Percentiles rank a stretch among this genome's conserved stretches.
phyloP scores from a whole-genome alignment of 306 rosid genomes.

The Argentina anserina region DNA sequence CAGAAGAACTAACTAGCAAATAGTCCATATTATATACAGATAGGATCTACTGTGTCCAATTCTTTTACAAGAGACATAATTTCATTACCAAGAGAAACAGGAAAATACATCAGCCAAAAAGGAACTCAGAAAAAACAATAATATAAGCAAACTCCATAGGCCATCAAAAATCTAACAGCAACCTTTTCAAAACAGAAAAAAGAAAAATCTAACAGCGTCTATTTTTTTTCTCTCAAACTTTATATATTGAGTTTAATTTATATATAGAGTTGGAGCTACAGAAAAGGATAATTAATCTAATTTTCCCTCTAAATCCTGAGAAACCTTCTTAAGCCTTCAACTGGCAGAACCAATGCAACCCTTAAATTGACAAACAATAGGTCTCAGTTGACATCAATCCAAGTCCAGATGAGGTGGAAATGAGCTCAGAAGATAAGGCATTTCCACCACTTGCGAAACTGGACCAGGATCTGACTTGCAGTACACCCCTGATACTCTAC shows the following conservation, averaged over 20 bases:
- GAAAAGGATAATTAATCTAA: background rate
- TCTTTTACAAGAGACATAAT: background rate
- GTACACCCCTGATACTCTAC: background rate
- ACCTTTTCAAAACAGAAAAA: too few relatives aligned
- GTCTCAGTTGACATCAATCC: background rate
- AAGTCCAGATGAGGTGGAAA: constrained; percentile 6
- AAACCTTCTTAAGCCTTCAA: background rate
- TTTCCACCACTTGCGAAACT: background rate
- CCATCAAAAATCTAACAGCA: background rate
- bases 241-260: background rate
- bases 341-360: background rate
- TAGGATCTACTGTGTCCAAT: too few relatives aligned
- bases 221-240: background rate
- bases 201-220: background rate
- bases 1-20: background rate
- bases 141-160: background rate
- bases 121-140: background rate
- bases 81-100: background rate
- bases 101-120: background rate
- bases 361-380: background rate
- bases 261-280: background rate
- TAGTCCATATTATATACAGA: too few relatives aligned
- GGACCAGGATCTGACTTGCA: background rate
- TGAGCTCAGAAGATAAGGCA: background rate
- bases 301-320: background rate